These are phyloP conservation scores for Samsoniella hepiali DNA, from an alignment of 2,329 filamentous ascomycete genomes.

Conservation along the genomic window DNA sequence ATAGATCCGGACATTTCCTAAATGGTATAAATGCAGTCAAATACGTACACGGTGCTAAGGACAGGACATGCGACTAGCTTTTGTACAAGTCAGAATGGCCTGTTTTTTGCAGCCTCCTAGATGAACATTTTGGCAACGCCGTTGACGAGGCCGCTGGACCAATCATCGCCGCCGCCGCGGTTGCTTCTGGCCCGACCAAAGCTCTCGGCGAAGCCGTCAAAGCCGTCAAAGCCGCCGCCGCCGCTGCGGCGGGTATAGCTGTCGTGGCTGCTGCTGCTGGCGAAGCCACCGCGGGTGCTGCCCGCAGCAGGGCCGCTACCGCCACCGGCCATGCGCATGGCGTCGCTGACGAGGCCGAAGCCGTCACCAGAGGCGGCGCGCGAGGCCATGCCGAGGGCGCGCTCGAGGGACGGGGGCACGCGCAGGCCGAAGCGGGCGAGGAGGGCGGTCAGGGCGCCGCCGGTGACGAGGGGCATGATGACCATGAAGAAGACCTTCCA, in stretches of 20 bases:
- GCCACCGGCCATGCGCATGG: constrained; percentile 50
- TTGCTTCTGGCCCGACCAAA: constrained; percentile 1
- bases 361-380: constrained; percentile 47
- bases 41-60: not conserved
- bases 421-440: constrained; percentile 76
- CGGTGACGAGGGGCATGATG: constrained; percentile 81
- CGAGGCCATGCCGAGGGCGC: constrained; percentile 53
- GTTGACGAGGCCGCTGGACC: constrained; percentile 31
- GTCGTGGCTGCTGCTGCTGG: constrained; percentile 21
- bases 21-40: not conserved
- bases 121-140: constrained; percentile 44
- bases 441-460: constrained; percentile 75
- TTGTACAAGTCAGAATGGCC: not conserved
- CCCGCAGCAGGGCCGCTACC: constrained; percentile 27
- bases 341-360: constrained; percentile 52
- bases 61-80: not conserved
- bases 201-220: constrained; percentile 32
- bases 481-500: constrained; percentile 84
- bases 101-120: constrained; percentile 23
- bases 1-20: not conserved
- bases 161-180: constrained; percentile 30
- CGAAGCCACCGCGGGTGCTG: constrained; percentile 23
- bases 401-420: constrained; percentile 62
- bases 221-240: constrained; percentile 4
- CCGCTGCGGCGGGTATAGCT: constrained; percentile 11